Base-by-base conservation (phyloP, 805 yeast species). In the Lachancea fermentati region DNA sequence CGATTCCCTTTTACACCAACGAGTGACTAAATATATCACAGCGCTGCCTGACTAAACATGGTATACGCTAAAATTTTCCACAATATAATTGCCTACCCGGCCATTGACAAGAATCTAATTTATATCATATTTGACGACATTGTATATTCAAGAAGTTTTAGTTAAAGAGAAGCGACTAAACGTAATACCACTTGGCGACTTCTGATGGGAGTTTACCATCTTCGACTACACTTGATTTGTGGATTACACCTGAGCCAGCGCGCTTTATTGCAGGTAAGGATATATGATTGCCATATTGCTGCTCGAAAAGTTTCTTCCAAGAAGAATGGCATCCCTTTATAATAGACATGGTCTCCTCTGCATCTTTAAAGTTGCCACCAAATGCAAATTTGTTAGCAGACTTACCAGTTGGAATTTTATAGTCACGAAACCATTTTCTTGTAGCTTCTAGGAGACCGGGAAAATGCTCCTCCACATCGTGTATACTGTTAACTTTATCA, bases 331-430 rank as follows among this genome's bases (percentile, higher is more conserved):
- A 81, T 48, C 81, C 85, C 39, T 69, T 66, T 35, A 86, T 69
- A 11, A 81, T 67, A 29, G 67, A 65, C 45, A 81, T 63, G 18
- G 95, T 84, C 48, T 75, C 73, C 26, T 71, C 68, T 43, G 70
- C 70, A 63, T 72, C 71, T 55, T 72, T 68, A 58, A 77, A 81
- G 51, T 79, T 73, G 41, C 87, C 95, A 46, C 78, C 66, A 65
- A 80, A 82, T 13, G 85, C 89, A 61, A 86, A 85, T 46, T 70
- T 67, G 65, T 86, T 86, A 51, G 71, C 74, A 34, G 84, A 81
- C 63, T 85, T 85, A 12, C 88, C 91, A 48, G 81, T 82, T 9
- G 95, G 95, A 29, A 81, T 72, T 62, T 86, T 86, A 71, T 86
- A 86, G 55, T 79, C 76, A 67, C 81, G 76, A 68, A 85, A 85